phyloP scores from a whole-genome alignment of 768 basidiomycete species.

The Cyathus striatus region DNA sequence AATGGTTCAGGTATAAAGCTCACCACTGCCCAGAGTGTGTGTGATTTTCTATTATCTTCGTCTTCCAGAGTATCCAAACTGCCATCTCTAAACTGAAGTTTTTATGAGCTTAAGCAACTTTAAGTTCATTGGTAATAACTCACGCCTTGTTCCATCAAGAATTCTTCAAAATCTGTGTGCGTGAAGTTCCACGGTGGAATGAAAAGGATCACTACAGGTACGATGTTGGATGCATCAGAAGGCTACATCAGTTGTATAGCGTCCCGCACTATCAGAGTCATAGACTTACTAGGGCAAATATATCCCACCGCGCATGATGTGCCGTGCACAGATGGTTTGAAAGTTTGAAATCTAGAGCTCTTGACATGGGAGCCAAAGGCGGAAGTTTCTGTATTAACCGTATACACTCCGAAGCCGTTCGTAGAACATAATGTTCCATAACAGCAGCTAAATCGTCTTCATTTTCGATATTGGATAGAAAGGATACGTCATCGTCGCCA shows the following conservation, averaged over 20 bases:
- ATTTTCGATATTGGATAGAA: constrained; percentile 12
- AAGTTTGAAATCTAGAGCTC: constrained; percentile 10
- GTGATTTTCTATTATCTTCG: constrained; percentile 5
- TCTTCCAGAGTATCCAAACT: constrained; percentile 10
- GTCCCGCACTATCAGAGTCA: background rate
- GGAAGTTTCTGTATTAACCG: constrained; percentile 7
- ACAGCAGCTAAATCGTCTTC: constrained; percentile 10
- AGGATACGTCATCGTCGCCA: constrained; percentile 8
- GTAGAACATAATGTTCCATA: constrained; percentile 13
- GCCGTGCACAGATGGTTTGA: constrained; percentile 12
- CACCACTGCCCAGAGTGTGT: constrained; percentile 20
- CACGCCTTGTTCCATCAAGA: constrained; percentile 11
- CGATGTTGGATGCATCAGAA: constrained; percentile 2
- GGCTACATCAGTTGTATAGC: constrained; percentile 1
- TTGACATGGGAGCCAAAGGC: constrained; percentile 4
- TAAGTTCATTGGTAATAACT: background rate
- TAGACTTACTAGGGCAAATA: constrained; percentile 13
- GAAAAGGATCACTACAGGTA: constrained; percentile 15
- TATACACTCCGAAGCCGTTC: constrained; percentile 13
- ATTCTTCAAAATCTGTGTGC: constrained; percentile 12
- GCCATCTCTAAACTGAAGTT: constrained; percentile 8
- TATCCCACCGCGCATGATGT: constrained; percentile 20
- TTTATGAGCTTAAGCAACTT: background rate
- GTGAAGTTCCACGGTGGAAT: constrained; percentile 19
- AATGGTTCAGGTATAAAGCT: constrained; percentile 1